A percentile compares a stretch with the other conserved stretches of the same genome.
Conservation (phyloP, 2,329 filamentous ascomycete species). For the Pseudogymnoascus verrucosus region DNA sequence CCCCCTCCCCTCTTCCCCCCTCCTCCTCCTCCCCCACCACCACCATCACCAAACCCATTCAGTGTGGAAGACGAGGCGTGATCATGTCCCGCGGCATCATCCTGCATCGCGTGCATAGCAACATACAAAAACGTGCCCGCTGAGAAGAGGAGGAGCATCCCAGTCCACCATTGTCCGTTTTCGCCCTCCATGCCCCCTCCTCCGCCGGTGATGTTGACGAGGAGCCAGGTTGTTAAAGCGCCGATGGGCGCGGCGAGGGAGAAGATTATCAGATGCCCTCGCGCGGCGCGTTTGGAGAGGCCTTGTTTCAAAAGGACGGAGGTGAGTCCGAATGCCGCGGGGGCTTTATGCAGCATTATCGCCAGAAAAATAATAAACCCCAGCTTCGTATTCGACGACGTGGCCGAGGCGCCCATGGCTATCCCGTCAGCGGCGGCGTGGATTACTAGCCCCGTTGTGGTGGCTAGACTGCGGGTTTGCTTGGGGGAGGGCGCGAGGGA, state of each 20-base stretch:
- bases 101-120: slow-evolving; percentile 97
- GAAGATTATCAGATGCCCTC: slow-evolving; percentile 82
- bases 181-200: slow-evolving; percentile 44
- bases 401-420: slow-evolving; percentile 83
- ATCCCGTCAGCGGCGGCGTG: slow-evolving; percentile 94
- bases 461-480: slow-evolving; percentile 60
- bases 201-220: slow-evolving; percentile 62
- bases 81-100: slow-evolving; percentile 46
- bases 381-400: slow-evolving; percentile 63
- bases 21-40: neutral
- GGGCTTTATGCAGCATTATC: slow-evolving; percentile 96
- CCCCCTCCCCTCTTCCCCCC: slow-evolving; percentile 38
- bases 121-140: slow-evolving; percentile 97
- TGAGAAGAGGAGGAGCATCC: slow-evolving; percentile 88
- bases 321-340: slow-evolving; percentile 89
- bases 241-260: slow-evolving; percentile 84
- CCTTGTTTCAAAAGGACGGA: slow-evolving; percentile 87
- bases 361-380: slow-evolving; percentile 91
- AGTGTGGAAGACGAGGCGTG: slow-evolving; percentile 29
- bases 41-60: slow-evolving; percentile 48
- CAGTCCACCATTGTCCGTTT: slow-evolving; percentile 73
- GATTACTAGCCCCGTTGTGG: slow-evolving; percentile 90
- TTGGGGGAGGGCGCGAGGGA: slow-evolving; percentile 50
- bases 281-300: slow-evolving; percentile 73
- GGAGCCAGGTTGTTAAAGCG: slow-evolving; percentile 72